Evolutionary conservation across 192 early-diverging fungal species (phyloP).

Genomic region (Phycomyces nitens): DNA sequence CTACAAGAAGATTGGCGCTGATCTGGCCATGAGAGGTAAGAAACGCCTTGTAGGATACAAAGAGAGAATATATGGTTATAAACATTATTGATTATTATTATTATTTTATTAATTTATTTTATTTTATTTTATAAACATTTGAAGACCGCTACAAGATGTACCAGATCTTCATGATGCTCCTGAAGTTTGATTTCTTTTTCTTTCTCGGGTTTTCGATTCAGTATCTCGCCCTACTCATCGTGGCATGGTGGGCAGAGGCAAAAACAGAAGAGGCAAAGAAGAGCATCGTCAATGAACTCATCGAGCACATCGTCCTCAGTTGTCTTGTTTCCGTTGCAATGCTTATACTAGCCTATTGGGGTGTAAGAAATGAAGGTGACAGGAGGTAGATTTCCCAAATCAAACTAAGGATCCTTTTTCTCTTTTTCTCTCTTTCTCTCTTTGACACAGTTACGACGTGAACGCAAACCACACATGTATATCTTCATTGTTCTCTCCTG

Average conservation of each 20-base stretch:
- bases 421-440: too few relatives aligned
- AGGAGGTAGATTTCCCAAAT: too few relatives aligned
- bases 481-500: constrained; percentile 56
- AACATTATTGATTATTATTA: constrained; percentile 6
- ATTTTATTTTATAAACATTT: neutral
- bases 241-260: constrained; percentile 28
- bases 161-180: constrained; percentile 75
- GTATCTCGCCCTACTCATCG: constrained; percentile 61
- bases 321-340: constrained; percentile 44
- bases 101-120: neutral
- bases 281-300: constrained; percentile 30
- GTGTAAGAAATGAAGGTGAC: constrained; percentile 36
- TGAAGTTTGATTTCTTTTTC: constrained; percentile 81
- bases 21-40: constrained; percentile 65
- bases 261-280: constrained; percentile 9
- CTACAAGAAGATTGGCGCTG: constrained; percentile 81
- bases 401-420: too few relatives aligned
- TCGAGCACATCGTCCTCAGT: constrained; percentile 46
- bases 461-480: constrained; percentile 52
- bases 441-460: constrained; percentile 42
- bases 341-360: constrained; percentile 51
- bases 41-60: neutral
- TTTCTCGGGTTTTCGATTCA: constrained; percentile 75
- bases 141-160: constrained; percentile 69
- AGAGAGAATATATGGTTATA: neutral